Evolutionary conservation across 331 rosid species (phyloP), one percentile per base, ranked within the genome.

Genomic region (Quercus tomentella): DNA sequence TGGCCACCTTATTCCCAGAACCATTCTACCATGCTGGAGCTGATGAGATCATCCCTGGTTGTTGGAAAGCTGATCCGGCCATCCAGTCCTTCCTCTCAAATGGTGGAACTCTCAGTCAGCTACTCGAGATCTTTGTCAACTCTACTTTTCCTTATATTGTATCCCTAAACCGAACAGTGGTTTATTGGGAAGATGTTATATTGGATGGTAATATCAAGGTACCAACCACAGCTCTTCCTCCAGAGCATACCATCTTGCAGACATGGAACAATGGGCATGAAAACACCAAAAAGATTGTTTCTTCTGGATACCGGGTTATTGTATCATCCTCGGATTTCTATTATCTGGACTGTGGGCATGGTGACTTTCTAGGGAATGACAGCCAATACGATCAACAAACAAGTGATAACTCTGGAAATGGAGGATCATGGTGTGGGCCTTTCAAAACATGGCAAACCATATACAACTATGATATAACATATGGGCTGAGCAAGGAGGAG

Each of bases 291-390:
- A 77, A 70, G 45, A 80, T 94, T 2, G 97, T 92, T 57, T 91
- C 97, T 17, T 80, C 88, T 0, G 98, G 98, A 56, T 94, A 91
- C 60, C 84, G 91, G 2, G 79, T 82, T 4, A 94, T 94, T 1
- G 95, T 94, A 37, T 94, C 98, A 0, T 94, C 98, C 0, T 17
- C 95, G 0, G 91, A 88, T 0, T 94, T 89, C 85, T 94, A 92
- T 77, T 94, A 94, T 67, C 79, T 94, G 68, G 98, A 94, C 28
- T 94, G 98, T 84, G 98, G 98, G 20, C 98, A 91, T 28, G 98
- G 98, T 23, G 87, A 41, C 4, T 94, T 92, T 62, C 7, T 75
- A 9, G 98, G 98, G 71, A 94, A 94, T 69, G 18, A 91, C 35
- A 88, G 90, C 56, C 41, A 1, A 0, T 88, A 86, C 74, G 91